Base-by-base conservation (phyloP, 768 basidiomycete species). In the Pseudohyphozyma bogoriensis region DNA sequence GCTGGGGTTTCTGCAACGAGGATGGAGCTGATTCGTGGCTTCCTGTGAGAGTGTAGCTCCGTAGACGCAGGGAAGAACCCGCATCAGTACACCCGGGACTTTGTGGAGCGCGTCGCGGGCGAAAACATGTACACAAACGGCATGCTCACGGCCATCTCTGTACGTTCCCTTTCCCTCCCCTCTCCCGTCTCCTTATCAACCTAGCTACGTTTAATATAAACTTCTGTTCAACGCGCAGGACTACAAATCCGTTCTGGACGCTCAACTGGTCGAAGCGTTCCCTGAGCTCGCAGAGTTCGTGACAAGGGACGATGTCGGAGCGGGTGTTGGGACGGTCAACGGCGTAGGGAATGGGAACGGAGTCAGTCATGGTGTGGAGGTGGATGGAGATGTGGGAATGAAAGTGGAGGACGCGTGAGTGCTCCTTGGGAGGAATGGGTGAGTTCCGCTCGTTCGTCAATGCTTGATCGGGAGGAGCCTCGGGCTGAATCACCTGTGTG, bases 51-150 rank as follows among this genome's bases (percentile, higher is more conserved):
- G n/a, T n/a, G n/a, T n/a, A 70, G 67, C 45, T 58, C 55, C 35
- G 66, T 71, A 36, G 70, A 71, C 42, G 56, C 59, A 22, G 70
- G 70, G 51, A 62, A 60, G 56, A 71, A 71, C 57, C 70, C 70
- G n/a, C 67, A 69, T 42, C 12, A 53, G 46, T 65, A 67, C 60
- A 68, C 67, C 8, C 62, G 64, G 24, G 65, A 68, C 49, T 61
- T 64, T 11, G 51, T 70, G 46, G 70, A 71, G 44, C 62, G 69
- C 4, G 51, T 69, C 18, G 54, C 67, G 13, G 67, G 64, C 32
- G 70, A 71, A 37, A 71, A 71, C 58, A 66, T 67, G 67, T 71
- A 67, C 56, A 70, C 67, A 5, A 70, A 68, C 55, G 70, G 69
- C 1, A 71, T 68, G n/a, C 58, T 71, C 2, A 59, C 62, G 9